Evolutionary conservation across 208 protist genomes (phyloP).

Genomic region (Crithidia bombi): DNA sequence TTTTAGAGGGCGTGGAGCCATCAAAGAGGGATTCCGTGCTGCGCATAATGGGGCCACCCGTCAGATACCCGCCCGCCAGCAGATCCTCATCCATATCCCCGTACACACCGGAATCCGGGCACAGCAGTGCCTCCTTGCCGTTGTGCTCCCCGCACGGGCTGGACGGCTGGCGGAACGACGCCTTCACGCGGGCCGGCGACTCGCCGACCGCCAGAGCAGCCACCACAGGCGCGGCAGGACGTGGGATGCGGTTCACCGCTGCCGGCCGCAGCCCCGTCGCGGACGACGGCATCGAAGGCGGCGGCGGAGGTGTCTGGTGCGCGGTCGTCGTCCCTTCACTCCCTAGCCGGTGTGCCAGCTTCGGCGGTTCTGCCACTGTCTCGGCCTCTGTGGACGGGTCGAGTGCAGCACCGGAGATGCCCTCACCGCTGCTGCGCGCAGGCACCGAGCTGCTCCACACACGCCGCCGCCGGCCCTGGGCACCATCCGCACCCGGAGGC

Average conservation of each 20-base stretch:
- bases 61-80: conserved; percentile 34
- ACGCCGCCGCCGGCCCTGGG: conserved; percentile 5
- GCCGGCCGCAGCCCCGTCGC: conserved; percentile 1
- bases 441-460: conserved; percentile 14
- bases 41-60: conserved; percentile 12
- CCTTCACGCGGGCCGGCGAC: not conserved
- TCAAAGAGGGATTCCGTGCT: conserved; percentile 12
- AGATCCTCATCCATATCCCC: conserved; percentile 32
- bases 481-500: not conserved
- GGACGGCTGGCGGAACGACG: not conserved
- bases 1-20: not conserved
- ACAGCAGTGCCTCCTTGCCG: not conserved
- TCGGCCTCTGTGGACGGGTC: conserved; percentile 6
- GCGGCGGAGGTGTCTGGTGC: not conserved
- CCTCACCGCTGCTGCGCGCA: conserved; percentile 4
- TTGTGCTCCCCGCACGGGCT: not conserved
- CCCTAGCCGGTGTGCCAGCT: not conserved
- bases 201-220: not conserved
- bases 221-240: not conserved
- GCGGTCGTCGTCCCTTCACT: not conserved
- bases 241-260: not conserved
- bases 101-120: not conserved
- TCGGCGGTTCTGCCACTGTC: conserved; percentile 2
- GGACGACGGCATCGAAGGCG: not conserved
- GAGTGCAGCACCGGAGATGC: conserved; percentile 10